phyloP scores from a whole-genome alignment of 306 rosid species.

The Cercis canadensis region DNA sequence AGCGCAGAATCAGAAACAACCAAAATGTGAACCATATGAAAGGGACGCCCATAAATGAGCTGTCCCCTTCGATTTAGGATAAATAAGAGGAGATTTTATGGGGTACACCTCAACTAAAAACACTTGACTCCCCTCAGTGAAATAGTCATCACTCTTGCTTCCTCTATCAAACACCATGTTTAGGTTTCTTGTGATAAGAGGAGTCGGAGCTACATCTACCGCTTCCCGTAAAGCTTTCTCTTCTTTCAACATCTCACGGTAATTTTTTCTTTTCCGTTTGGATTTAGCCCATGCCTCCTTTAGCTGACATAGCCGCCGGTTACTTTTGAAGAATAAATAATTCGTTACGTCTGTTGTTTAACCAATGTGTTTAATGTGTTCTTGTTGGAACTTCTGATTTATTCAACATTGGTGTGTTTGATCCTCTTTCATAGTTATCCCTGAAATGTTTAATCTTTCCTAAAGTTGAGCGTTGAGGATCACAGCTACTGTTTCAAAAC shows the following conservation, averaged over 20 bases:
- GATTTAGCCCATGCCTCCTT: too few relatives aligned
- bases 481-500: background rate
- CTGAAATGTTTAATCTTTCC: too few relatives aligned
- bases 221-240: slow-evolving; percentile 32
- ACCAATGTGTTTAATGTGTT: slow-evolving; percentile 6
- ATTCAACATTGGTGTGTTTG: slow-evolving; percentile 18
- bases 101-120: too few relatives aligned
- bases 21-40: too few relatives aligned
- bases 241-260: slow-evolving; percentile 55
- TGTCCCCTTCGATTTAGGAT: too few relatives aligned
- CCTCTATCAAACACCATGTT: slow-evolving; percentile 45
- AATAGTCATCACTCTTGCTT: background rate
- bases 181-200: slow-evolving; percentile 46
- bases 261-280: background rate
- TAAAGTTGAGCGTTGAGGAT: background rate
- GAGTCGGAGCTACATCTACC: slow-evolving; percentile 25
- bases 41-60: too few relatives aligned
- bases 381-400: slow-evolving; percentile 4
- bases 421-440: background rate
- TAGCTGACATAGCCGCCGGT: too few relatives aligned
- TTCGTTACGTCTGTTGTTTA: background rate
- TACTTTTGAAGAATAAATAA: too few relatives aligned
- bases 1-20: background rate
- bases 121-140: too few relatives aligned
- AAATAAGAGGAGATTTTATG: too few relatives aligned